Percentiles rank a stretch among this genome's conserved stretches.
Conservation (phyloP, 2,329 filamentous ascomycete species). For the Coniochaeta sp. region DNA sequence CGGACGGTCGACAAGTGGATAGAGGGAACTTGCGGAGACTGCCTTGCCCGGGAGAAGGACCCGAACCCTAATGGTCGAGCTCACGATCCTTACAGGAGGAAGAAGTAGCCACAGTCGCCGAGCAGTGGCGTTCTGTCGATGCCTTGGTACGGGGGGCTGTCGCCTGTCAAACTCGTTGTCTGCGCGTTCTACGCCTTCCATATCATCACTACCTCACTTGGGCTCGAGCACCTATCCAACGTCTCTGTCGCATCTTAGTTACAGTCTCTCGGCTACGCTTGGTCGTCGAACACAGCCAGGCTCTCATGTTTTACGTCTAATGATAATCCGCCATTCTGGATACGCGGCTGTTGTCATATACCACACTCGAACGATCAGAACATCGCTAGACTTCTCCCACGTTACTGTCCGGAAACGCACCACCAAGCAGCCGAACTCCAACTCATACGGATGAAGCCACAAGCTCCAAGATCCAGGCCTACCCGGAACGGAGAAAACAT, state of each 20-base stretch:
- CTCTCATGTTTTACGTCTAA: too few species aligned
- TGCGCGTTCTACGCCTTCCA: background rate
- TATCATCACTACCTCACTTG: background rate
- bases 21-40: conserved; percentile 12
- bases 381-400: background rate
- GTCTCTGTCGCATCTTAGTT: background rate
- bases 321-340: background rate
- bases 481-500: too few species aligned
- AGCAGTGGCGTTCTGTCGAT: background rate
- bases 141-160: too few species aligned
- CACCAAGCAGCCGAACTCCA: too few species aligned
- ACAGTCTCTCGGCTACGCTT: background rate
- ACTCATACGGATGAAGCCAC: too few species aligned
- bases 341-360: background rate
- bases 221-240: background rate
- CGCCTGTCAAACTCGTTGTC: background rate
- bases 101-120: background rate
- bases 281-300: too few species aligned
- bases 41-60: conserved; percentile 7
- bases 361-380: background rate
- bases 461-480: too few species aligned
- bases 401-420: background rate
- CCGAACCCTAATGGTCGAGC: conserved; percentile 6
- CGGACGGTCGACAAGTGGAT: background rate
- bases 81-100: conserved; percentile 12